Evolutionary conservation across 306 rosid genomes (phyloP).

Genomic region (Cyamopsis tetragonoloba): DNA sequence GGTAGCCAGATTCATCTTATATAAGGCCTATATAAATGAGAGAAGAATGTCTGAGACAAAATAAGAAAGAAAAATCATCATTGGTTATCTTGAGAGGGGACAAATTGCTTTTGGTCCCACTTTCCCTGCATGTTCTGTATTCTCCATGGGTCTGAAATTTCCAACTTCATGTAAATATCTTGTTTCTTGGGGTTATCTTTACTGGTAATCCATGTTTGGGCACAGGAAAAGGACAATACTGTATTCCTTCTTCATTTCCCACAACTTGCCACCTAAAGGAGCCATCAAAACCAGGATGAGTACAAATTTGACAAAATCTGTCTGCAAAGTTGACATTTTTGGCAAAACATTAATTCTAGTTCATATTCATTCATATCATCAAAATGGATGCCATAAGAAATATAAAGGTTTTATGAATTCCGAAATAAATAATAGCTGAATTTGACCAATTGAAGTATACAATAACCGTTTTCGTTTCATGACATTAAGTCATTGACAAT

Average conservation of each 20-base stretch:
- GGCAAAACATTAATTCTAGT: neutral
- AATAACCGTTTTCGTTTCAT: neutral
- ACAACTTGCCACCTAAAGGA: conserved; percentile 64
- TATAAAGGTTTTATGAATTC: neutral
- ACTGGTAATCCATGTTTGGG: conserved; percentile 82
- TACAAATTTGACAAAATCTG: conserved; percentile 14
- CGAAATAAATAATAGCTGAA: neutral
- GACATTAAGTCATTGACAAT: neutral
- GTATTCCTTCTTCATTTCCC: conserved; percentile 67
- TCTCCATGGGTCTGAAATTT: neutral
- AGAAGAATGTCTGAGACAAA: conserved; percentile 38
- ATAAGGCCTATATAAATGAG: conserved; percentile 13
- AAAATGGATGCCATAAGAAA: neutral
- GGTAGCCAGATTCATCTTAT: conserved; percentile 1
- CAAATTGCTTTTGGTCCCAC: conserved; percentile 36
- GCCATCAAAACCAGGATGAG: conserved; percentile 12
- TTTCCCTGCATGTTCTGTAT: conserved; percentile 28
- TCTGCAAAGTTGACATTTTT: neutral
- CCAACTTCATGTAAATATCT: conserved; percentile 24
- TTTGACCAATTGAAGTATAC: neutral
- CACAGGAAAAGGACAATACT: conserved; percentile 89
- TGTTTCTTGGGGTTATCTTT: conserved; percentile 45
- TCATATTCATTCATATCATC: neutral
- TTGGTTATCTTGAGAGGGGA: conserved; percentile 13
- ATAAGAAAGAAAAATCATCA: neutral